Conservation (phyloP, 371 early-diverging fungal species). For the Apophysomyces trapeziformis region DNA sequence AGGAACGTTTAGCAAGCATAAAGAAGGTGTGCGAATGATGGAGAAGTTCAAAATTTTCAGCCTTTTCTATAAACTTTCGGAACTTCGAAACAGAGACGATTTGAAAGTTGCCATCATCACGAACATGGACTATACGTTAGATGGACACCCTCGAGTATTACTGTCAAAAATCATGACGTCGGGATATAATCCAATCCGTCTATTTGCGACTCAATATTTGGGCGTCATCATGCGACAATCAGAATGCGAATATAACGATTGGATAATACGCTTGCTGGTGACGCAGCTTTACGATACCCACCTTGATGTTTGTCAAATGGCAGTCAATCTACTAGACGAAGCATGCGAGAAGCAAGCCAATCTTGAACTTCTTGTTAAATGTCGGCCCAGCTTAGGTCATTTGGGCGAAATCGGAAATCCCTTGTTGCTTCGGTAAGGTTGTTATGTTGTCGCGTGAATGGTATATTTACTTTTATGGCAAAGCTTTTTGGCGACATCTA, state of each 20-base stretch:
- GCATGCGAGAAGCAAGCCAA: slow-evolving; percentile 72
- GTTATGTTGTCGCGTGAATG: background rate
- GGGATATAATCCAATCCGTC: slow-evolving; percentile 77
- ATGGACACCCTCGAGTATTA: slow-evolving; percentile 84
- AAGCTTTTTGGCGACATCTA: slow-evolving; percentile 71
- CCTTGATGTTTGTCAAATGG: slow-evolving; percentile 74
- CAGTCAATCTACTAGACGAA: slow-evolving; percentile 73
- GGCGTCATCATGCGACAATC: slow-evolving; percentile 66
- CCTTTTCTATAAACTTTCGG: slow-evolving; percentile 80
- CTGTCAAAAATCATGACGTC: slow-evolving; percentile 86
- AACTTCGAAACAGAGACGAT: slow-evolving; percentile 82
- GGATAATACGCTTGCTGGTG: slow-evolving; percentile 77
- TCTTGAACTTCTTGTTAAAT: slow-evolving; percentile 68
- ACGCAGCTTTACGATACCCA: slow-evolving; percentile 87
- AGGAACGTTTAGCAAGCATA: slow-evolving; percentile 65
- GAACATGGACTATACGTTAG: slow-evolving; percentile 78
- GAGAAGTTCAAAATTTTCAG: slow-evolving; percentile 83
- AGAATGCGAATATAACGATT: slow-evolving; percentile 68
- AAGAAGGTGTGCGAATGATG: slow-evolving; percentile 71
- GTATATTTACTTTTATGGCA: background rate
- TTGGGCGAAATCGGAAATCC: slow-evolving; percentile 76
- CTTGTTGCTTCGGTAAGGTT: slow-evolving; percentile 59
- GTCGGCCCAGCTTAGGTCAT: slow-evolving; percentile 76
- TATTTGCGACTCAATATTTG: slow-evolving; percentile 78
- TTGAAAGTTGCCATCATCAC: slow-evolving; percentile 78